phyloP scores from a whole-genome alignment of 371 early-diverging fungal species.

The Fennellomyces sp. region DNA sequence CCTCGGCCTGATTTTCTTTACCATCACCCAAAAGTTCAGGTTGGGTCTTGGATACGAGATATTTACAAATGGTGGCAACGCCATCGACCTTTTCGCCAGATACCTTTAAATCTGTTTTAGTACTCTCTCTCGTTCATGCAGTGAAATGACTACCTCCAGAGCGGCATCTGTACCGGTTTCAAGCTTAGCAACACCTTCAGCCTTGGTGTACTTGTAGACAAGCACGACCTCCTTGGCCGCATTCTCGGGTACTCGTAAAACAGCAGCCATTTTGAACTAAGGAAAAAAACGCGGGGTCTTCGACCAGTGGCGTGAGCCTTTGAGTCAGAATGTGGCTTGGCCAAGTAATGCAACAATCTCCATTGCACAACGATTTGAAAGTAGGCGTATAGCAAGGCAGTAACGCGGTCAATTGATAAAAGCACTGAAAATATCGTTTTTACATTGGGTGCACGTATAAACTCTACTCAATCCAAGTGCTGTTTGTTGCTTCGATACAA shows the following conservation, averaged over 20 bases:
- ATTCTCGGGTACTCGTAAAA: constrained; percentile 41
- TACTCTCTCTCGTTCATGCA: background rate
- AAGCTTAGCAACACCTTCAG: constrained; percentile 25
- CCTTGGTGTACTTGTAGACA: constrained; percentile 33
- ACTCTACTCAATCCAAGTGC: too few species aligned
- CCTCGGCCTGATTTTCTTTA: constrained; percentile 58
- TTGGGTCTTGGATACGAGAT: constrained; percentile 52
- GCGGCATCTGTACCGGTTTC: constrained; percentile 28
- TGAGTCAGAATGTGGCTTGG: too few species aligned
- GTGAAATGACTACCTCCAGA: constrained; percentile 32
- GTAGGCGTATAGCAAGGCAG: too few species aligned
- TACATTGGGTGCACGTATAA: too few species aligned
- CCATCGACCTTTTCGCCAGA: constrained; percentile 53
- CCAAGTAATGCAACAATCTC: too few species aligned
- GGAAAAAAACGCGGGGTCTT: background rate
- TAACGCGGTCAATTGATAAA: background rate
- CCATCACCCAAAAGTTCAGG: constrained; percentile 54
- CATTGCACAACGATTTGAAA: too few species aligned
- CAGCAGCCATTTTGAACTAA: constrained; percentile 18
- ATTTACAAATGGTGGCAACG: constrained; percentile 54
- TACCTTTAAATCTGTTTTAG: constrained; percentile 19
- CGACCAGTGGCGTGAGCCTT: too few species aligned
- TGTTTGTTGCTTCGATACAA: too few species aligned
- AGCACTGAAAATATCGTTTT: too few species aligned
- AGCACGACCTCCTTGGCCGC: constrained; percentile 36